Percentiles rank a stretch among this genome's conserved stretches.
These are phyloP conservation scores for Aspergillus tubingensis DNA, from an alignment of 2,329 filamentous ascomycete species.

Conservation along the genomic window DNA sequence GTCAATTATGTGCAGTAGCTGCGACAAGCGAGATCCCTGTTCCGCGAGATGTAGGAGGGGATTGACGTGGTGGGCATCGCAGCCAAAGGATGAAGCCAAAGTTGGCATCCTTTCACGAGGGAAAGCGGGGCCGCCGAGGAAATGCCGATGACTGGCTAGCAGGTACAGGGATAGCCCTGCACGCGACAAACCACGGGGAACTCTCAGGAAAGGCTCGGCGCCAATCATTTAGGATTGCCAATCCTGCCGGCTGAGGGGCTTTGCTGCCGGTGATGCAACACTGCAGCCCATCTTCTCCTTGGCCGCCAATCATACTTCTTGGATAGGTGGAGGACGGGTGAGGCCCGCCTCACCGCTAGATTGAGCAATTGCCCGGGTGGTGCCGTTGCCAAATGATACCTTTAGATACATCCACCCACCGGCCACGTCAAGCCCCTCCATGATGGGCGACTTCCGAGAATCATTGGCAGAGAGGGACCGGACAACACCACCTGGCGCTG, in stretches of 20 bases:
- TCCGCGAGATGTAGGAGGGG: constrained; percentile 16
- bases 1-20: constrained; percentile 2
- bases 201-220: not conserved
- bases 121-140: constrained; percentile 14
- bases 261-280: constrained; percentile 15
- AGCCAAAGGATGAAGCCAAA: constrained; percentile 19
- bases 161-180: constrained; percentile 8
- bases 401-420: constrained; percentile 11
- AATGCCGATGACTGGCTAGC: constrained; percentile 5
- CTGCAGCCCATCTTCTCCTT: not conserved
- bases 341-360: constrained; percentile 24
- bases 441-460: not conserved
- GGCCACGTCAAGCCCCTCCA: constrained; percentile 25
- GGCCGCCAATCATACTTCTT: constrained; percentile 3
- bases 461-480: constrained; percentile 17
- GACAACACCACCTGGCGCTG: constrained; percentile 20
- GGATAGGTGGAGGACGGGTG: not conserved
- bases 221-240: constrained; percentile 17
- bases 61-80: constrained; percentile 23
- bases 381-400: constrained; percentile 9
- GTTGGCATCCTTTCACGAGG: constrained; percentile 18
- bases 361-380: constrained; percentile 16
- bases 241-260: constrained; percentile 7
- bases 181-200: constrained; percentile 8
- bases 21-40: constrained; percentile 14